Base-by-base conservation (phyloP, 192 early-diverging fungal species). In the Backusella mclennaniae region DNA sequence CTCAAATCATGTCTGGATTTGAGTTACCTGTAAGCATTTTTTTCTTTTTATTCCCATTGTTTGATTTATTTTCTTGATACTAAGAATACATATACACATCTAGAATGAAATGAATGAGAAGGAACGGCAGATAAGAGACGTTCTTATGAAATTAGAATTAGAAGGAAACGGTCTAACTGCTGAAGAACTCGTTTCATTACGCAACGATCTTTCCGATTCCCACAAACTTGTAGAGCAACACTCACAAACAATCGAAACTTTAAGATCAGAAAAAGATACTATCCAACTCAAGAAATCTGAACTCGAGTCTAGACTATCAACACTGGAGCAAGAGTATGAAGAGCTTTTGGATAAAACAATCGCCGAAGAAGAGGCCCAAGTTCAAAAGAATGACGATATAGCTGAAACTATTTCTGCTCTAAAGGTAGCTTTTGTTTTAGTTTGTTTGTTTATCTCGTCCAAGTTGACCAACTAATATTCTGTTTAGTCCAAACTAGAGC, bases 331-430 rank as follows among this genome's bases (percentile, higher is more conserved):
- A 14, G 95, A 96, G 79, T 95, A 95, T 78, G 92, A 95, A 73
- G 92, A 96, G 75, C 81, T 96, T 56, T 77, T 96, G 68, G 88
- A 90, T 59, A 89, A 88, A 74, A 90, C 86, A 8, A 92, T 92
- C 80, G 89, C 88, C 5, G 89, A 90, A 74, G 91, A 93, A 77
- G 88, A 93, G 70, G 90, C 85, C 67, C 87, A 88, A 52, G 71
- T 79, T 7, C 78, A 86, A 46, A 85, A 76, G 21, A 84, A 79
- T 35, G 83, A 83, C 6, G 85, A 90, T 29, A 26, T 89, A 35
- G 82, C 86, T 26, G 90, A 93, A 72, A 95, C 95, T 38, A 93
- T 97, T 74, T 89, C 90, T 39, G 94, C 96, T 66, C 84, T 97
- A 26, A 94, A 92, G 83, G 87, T 88, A 83, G 19, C 46, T 6